Base-by-base conservation (phyloP, 2,329 filamentous ascomycete species). In the Claviceps purpurea region DNA sequence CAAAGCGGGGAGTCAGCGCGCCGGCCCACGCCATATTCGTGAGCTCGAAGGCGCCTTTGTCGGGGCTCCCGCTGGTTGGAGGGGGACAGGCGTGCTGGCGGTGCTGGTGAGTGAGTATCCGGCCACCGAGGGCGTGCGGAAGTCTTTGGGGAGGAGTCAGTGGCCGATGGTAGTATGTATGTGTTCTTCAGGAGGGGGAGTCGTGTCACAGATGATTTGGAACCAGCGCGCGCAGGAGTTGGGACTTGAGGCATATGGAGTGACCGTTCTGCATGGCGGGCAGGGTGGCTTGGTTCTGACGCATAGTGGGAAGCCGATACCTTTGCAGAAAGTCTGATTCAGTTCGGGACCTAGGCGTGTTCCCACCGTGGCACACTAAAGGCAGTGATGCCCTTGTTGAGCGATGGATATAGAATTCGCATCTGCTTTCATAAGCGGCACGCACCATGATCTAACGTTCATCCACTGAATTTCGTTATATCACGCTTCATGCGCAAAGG, bases 11-110 rank as follows among this genome's bases (percentile, higher is more conserved):
- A 63, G 70, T 18, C 68, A 70, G 52, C 70, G 72, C 46, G 65
- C 73, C 13, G 73, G 78, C 0, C 86, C 87, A 0, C 69, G 74
- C 37, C 70, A 81, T 47, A 69, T 88, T 8, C 78, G 87, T n/a
- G 87, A 91, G 68, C 74, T 91, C 3, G 86, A 89, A 62, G 91
- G 91, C 3, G 80, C 88, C 0, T 85, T 93, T 61, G 74, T 75
- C 1, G 82, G 81, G 13, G 85, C 87, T 6, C 89, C 89, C 1
- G 70, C 76, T 0, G 84, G 83, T 0, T 95, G 87, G 86, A 73
- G 81, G 50, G 79, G 77, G 0, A 64, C 72, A 1, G 74, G 77
- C 14, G 81, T 86, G 5, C 64, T 95, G 38, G 90, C 81, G 0
- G 61, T 95, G 16, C 67, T 96, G 51, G 84, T 86, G 24, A 77